A percentile compares a stretch with the other conserved stretches of the same genome.
Evolutionary conservation across 805 yeast species (phyloP).

Genomic region (Komagataella pastoris): DNA sequence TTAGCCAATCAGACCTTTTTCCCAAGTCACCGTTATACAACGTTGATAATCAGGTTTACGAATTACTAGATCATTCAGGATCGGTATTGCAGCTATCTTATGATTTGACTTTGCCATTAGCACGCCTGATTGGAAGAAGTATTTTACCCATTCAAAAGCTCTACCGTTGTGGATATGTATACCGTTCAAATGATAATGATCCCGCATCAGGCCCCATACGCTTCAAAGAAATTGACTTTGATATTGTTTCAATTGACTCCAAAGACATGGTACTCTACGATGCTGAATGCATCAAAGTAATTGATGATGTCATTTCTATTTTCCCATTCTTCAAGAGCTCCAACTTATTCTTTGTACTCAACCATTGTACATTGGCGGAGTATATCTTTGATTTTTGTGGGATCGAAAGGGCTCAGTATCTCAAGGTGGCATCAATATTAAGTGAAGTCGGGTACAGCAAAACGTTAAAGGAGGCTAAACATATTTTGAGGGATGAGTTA

Average conservation of each 20-base stretch:
- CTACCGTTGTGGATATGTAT: slow-evolving; percentile 71
- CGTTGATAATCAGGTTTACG: slow-evolving; percentile 54
- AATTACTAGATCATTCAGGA: slow-evolving; percentile 76
- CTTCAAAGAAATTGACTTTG: slow-evolving; percentile 79
- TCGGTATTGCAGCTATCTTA: slow-evolving; percentile 80
- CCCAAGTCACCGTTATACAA: slow-evolving; percentile 71
- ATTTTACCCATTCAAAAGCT: slow-evolving; percentile 38
- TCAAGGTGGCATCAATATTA: slow-evolving; percentile 55
- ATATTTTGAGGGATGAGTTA: slow-evolving; percentile 41
- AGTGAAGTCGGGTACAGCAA: slow-evolving; percentile 67
- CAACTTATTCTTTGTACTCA: slow-evolving; percentile 48
- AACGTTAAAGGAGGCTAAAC: slow-evolving; percentile 42
- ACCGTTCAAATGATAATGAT: slow-evolving; percentile 44
- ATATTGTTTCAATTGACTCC: slow-evolving; percentile 39
- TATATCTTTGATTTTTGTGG: slow-evolving; percentile 73
- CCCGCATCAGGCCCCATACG: slow-evolving; percentile 63
- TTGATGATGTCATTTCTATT: slow-evolving; percentile 54
- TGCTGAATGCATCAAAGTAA: slow-evolving; percentile 77
- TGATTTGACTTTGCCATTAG: slow-evolving; percentile 83
- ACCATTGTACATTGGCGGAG: slow-evolving; percentile 72
- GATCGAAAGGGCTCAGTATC: slow-evolving; percentile 59
- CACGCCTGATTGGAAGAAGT: slow-evolving; percentile 65
- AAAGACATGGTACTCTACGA: slow-evolving; percentile 47
- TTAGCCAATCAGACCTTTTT: slow-evolving; percentile 51
- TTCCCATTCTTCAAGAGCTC: slow-evolving; percentile 56